These are phyloP conservation scores for Thymus quinquecostatus DNA, from an alignment of 257 asterid genomes.

Conservation along the genomic window DNA sequence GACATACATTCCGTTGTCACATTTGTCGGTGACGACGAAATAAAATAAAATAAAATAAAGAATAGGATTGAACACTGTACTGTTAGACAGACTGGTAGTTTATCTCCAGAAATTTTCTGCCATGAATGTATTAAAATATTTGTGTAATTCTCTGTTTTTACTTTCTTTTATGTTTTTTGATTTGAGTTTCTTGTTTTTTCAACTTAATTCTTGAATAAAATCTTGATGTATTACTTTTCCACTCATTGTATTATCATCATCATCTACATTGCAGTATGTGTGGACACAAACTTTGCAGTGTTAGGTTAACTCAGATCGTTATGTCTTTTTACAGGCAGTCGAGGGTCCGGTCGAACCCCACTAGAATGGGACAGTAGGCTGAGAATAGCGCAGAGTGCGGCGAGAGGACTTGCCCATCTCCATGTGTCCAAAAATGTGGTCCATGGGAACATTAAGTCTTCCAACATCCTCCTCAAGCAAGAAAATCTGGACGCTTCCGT, in stretches of 20 bases:
- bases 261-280: neutral
- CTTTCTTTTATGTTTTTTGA: neutral
- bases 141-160: slow-evolving; percentile 21
- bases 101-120: neutral
- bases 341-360: slow-evolving; percentile 98
- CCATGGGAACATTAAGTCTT: slow-evolving; percentile 96
- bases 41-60: neutral
- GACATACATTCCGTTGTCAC: slow-evolving; percentile 41
- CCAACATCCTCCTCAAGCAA: slow-evolving; percentile 82
- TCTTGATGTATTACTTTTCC: neutral
- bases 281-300: neutral
- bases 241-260: neutral
- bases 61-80: neutral
- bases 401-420: slow-evolving; percentile 86
- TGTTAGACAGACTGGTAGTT: slow-evolving; percentile 1
- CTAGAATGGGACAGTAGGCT: slow-evolving; percentile 92
- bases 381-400: slow-evolving; percentile 71
- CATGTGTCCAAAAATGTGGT: slow-evolving; percentile 67
- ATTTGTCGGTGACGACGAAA: slow-evolving; percentile 14
- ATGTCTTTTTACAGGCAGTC: slow-evolving; percentile 58
- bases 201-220: neutral
- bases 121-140: neutral
- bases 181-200: neutral
- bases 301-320: slow-evolving; percentile 11
- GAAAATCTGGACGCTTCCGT: slow-evolving; percentile 65